phyloP scores from a whole-genome alignment of 371 early-diverging fungal species.

The Mortierella polycephala region DNA sequence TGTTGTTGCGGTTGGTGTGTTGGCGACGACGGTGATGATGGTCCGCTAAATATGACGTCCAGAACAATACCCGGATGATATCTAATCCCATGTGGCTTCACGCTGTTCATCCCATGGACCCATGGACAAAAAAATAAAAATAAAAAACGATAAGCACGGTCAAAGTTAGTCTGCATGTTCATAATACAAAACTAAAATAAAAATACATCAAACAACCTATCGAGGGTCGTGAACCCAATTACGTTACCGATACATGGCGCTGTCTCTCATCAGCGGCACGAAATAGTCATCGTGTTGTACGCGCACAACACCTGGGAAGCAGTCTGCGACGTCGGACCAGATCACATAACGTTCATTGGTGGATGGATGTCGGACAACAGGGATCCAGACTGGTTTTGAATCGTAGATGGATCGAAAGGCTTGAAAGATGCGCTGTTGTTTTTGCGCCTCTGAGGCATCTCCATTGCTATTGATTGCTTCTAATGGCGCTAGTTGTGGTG shows the following conservation, averaged over 20 bases:
- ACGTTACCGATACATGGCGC: slow-evolving; percentile 22
- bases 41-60: slow-evolving; percentile 28
- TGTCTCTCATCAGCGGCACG: slow-evolving; percentile 25
- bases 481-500: no score
- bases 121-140: neutral
- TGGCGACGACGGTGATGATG: neutral
- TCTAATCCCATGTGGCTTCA: slow-evolving; percentile 45
- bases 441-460: no score
- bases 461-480: no score
- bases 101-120: slow-evolving; percentile 2
- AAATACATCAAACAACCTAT: neutral
- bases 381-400: slow-evolving; percentile 12
- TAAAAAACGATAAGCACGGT: neutral
- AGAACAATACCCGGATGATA: slow-evolving; percentile 26
- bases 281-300: slow-evolving; percentile 28
- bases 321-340: slow-evolving; percentile 35
- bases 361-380: slow-evolving; percentile 14
- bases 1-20: neutral
- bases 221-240: neutral
- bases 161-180: neutral
- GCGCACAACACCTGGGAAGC: slow-evolving; percentile 28
- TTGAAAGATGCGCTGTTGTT: slow-evolving; percentile 1
- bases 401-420: slow-evolving; percentile 6
- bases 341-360: slow-evolving; percentile 20
- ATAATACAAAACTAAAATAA: neutral